phyloP scores from a whole-genome alignment of 805 yeast genomes.

The Pichia paraexigua region DNA sequence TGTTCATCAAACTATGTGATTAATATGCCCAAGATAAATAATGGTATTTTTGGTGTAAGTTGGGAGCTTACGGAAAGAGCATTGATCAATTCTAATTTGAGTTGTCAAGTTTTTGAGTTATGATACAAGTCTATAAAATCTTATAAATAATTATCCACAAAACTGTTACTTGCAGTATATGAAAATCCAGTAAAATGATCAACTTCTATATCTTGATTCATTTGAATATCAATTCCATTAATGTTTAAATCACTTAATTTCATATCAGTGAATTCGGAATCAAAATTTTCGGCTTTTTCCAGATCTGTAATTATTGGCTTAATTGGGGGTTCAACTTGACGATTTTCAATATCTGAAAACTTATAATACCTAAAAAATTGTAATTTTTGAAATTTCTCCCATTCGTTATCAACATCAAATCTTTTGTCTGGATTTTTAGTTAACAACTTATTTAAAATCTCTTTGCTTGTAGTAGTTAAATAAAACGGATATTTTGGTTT shows the following conservation, averaged over 20 bases:
- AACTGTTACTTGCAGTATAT: slow-evolving; percentile 34
- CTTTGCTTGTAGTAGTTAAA: slow-evolving; percentile 69
- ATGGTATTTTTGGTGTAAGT: slow-evolving; percentile 75
- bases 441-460: slow-evolving; percentile 53
- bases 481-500: slow-evolving; percentile 62
- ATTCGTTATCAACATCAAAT: slow-evolving; percentile 44
- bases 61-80: slow-evolving; percentile 62
- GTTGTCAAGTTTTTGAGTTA: slow-evolving; percentile 42
- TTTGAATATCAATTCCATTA: not conserved
- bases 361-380: slow-evolving; percentile 64
- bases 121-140: slow-evolving; percentile 7
- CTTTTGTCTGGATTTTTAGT: slow-evolving; percentile 62
- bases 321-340: slow-evolving; percentile 59
- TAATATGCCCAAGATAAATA: slow-evolving; percentile 69
- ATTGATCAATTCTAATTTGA: slow-evolving; percentile 29
- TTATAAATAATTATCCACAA: slow-evolving; percentile 25
- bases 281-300: slow-evolving; percentile 70
- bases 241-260: slow-evolving; percentile 17
- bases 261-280: slow-evolving; percentile 64
- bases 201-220: not conserved
- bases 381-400: slow-evolving; percentile 50
- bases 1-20: slow-evolving; percentile 18
- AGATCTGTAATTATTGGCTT: slow-evolving; percentile 70
- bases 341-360: slow-evolving; percentile 50
- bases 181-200: slow-evolving; percentile 37